Conservation (phyloP, 1,139 yeast species). For the Taphrina wiesneri region DNA sequence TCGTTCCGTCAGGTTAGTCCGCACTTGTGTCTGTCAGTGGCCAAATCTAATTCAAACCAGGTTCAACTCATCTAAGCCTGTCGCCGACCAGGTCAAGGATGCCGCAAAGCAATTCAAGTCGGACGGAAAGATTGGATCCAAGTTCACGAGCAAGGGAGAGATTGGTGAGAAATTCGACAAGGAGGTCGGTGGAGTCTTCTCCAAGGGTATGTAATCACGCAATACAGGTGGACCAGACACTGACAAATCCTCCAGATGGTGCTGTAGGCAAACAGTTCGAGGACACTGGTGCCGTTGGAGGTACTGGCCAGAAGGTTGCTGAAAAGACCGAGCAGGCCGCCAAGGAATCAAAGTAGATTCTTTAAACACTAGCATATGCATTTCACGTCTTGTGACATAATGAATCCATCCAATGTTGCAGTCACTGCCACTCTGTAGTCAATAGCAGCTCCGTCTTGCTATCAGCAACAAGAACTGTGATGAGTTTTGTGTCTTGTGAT, state of each 20-base stretch:
- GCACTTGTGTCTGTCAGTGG: too few relatives aligned
- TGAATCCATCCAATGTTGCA: not conserved
- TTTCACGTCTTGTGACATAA: constrained; percentile 9
- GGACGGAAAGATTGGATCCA: constrained; percentile 27
- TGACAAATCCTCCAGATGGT: constrained; percentile 3
- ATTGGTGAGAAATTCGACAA: constrained; percentile 22
- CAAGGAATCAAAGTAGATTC: constrained; percentile 10
- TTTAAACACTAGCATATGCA: constrained; percentile 1
- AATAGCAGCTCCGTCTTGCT: too few relatives aligned
- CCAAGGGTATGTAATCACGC: constrained; percentile 19
- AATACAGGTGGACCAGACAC: not conserved
- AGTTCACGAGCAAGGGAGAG: constrained; percentile 30
- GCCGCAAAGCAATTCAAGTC: constrained; percentile 31
- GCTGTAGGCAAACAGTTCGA: constrained; percentile 30
- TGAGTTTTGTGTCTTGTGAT: too few relatives aligned
- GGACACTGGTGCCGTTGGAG: constrained; percentile 33
- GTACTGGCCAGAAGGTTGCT: constrained; percentile 32
- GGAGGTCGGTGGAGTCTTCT: constrained; percentile 30
- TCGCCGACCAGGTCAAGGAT: constrained; percentile 24
- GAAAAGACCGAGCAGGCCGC: constrained; percentile 32
- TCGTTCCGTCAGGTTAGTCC: constrained; percentile 1
- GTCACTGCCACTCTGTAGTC: too few relatives aligned
- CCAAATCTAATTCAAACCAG: not conserved
- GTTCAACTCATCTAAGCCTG: constrained; percentile 9
- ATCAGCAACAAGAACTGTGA: too few relatives aligned